A percentile compares a stretch with the other conserved stretches of the same genome.
Conservation (phyloP, 352 stramenopile genomes). For the Phytophthora cactorum region DNA sequence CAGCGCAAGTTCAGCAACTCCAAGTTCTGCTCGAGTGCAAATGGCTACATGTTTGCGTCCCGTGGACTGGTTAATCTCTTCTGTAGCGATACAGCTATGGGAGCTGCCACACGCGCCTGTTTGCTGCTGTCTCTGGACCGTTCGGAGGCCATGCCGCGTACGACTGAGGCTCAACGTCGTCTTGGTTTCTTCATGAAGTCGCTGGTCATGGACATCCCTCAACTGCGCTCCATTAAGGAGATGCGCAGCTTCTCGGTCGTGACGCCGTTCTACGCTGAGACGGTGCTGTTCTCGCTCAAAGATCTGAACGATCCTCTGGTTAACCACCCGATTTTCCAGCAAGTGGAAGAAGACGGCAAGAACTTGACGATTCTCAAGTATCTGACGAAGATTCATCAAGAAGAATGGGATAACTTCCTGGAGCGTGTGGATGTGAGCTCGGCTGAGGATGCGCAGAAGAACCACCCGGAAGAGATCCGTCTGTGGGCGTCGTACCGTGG, state of each 20-base stretch:
- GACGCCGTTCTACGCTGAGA: slow-evolving; percentile 86
- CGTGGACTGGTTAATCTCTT: slow-evolving; percentile 78
- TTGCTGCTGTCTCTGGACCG: slow-evolving; percentile 71
- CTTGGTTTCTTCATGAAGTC: slow-evolving; percentile 90
- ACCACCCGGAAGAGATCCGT: slow-evolving; percentile 78
- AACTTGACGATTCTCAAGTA: slow-evolving; percentile 90
- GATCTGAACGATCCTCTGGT: slow-evolving; percentile 84
- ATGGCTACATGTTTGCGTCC: slow-evolving; percentile 73
- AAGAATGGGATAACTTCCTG: slow-evolving; percentile 88
- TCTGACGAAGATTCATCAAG: slow-evolving; percentile 82
- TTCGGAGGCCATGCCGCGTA: slow-evolving; percentile 72
- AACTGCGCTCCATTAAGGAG: slow-evolving; percentile 81
- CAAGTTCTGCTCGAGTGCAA: slow-evolving; percentile 75
- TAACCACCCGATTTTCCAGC: slow-evolving; percentile 87
- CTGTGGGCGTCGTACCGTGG: slow-evolving; percentile 85
- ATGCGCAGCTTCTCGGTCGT: slow-evolving; percentile 88
- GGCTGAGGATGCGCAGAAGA: slow-evolving; percentile 72
- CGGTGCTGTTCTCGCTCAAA: slow-evolving; percentile 79
- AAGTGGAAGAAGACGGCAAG: slow-evolving; percentile 84
- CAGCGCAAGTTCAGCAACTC: slow-evolving; percentile 79
- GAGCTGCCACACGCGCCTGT: slow-evolving; percentile 68
- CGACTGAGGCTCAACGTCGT: slow-evolving; percentile 68
- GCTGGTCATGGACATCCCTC: slow-evolving; percentile 85
- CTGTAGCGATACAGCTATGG: slow-evolving; percentile 75
- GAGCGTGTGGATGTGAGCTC: slow-evolving; percentile 81